A percentile compares a stretch with the other conserved stretches of the same genome.
Conservation (phyloP, 495 filamentous ascomycete genomes). For the Pyronema domesticum region DNA sequence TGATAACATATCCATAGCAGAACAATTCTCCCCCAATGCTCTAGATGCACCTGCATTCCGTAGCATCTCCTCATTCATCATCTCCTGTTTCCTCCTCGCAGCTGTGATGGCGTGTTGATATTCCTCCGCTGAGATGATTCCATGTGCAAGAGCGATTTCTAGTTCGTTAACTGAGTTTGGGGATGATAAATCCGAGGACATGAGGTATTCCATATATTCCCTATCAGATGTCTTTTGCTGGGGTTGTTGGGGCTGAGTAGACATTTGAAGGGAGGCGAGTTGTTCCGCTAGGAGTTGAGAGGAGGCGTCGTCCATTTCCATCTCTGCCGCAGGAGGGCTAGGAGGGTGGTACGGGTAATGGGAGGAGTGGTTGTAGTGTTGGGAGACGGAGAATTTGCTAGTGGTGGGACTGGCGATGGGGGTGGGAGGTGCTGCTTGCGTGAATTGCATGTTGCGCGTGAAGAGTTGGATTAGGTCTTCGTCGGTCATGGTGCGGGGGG, state of each 20-base stretch:
- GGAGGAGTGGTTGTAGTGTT: conserved; percentile 59
- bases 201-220: conserved; percentile 19
- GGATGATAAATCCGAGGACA: conserved; percentile 16
- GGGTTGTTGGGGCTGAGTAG: not conserved
- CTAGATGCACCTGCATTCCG: not conserved
- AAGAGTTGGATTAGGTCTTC: conserved; percentile 56
- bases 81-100: conserved; percentile 1
- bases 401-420: conserved; percentile 18
- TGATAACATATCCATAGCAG: conserved; percentile 10
- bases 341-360: conserved; percentile 30
- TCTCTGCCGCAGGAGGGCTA: conserved; percentile 4
- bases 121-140: conserved; percentile 10
- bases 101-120: conserved; percentile 8
- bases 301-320: conserved; percentile 1
- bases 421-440: conserved; percentile 10
- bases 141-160: conserved; percentile 18
- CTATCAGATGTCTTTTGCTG: conserved; percentile 5
- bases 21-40: conserved; percentile 16
- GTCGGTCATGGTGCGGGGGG: conserved; percentile 4
- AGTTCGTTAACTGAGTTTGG: conserved; percentile 13
- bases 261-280: not conserved
- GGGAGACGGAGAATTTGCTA: conserved; percentile 48
- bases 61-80: not conserved
- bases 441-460: conserved; percentile 42
- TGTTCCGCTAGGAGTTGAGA: not conserved